Evolutionary conservation across 2,329 filamentous ascomycete genomes (phyloP).

Genomic region (Neonectria ditissima): DNA sequence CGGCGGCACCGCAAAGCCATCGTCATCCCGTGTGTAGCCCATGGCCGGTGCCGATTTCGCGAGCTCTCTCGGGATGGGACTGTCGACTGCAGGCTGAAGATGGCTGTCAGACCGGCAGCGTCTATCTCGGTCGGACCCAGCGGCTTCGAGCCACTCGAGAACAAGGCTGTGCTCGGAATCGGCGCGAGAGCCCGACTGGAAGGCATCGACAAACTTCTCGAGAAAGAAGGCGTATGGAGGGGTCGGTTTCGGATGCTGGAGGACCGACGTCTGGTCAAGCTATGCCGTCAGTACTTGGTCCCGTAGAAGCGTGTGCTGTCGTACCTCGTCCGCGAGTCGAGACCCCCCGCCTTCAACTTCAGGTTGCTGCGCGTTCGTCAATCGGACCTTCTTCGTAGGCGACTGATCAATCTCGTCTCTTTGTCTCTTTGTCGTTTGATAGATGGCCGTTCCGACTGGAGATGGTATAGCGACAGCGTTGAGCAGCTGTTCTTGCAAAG

Average conservation of each 20-base stretch:
- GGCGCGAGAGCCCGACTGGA: neutral
- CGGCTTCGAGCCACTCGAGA: conserved; percentile 8
- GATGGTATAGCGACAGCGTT: too few species aligned
- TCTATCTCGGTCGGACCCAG: neutral
- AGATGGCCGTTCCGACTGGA: too few species aligned
- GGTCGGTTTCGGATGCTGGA: conserved; percentile 3
- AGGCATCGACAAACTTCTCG: conserved; percentile 2
- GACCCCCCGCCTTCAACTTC: too few species aligned
- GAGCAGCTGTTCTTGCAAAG: too few species aligned
- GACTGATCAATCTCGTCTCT: too few species aligned
- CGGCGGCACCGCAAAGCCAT: conserved; percentile 4
- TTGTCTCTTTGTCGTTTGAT: too few species aligned
- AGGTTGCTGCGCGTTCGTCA: too few species aligned
- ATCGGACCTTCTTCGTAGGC: too few species aligned
- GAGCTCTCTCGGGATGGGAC: neutral
- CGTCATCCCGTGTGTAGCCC: neutral
- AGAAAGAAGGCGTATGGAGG: conserved; percentile 8
- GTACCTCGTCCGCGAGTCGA: too few species aligned
- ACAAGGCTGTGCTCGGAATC: neutral
- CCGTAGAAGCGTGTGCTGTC: neutral
- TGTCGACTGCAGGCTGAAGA: neutral
- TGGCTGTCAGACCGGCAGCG: conserved; percentile 10
- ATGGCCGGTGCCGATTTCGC: conserved; percentile 2
- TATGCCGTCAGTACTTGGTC: conserved; percentile 1
- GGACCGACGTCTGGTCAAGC: neutral